Evolutionary conservation across 176 grass and related monocot genomes (phyloP), one percentile per base, ranked within the genome.

Genomic region (Oryza longistaminata): DNA sequence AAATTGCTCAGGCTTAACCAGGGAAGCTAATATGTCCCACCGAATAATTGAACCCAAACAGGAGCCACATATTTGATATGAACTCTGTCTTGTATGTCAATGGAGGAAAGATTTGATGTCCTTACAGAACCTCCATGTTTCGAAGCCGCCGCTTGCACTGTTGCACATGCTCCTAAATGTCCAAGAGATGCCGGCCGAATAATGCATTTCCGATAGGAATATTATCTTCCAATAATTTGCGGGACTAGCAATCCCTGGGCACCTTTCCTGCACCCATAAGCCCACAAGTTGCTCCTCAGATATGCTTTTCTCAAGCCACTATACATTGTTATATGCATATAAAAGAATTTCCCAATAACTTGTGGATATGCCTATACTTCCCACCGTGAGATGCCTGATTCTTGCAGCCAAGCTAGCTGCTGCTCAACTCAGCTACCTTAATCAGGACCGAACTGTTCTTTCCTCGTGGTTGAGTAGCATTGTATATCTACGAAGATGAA

Each of bases 201-300:
- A 83, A 55, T 73, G 74, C 42, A 55, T 78, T 83, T 74, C 13
- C 1, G 55, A 78, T 81, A 76, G 82, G 80, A 77, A 89, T 94
- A 91, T 46, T 71, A 61, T 82, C 76, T 84, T 80, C 29, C 44
- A 88, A 84, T 94, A 84, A 91, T 89, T 82, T 77, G 4, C 53
- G 40, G 17, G 55, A 75, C 46, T 80, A 48, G 77, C 25, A 90
- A 70, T 81, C 75, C 79, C 37, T 62, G 61, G 49, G 64, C 21
- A 81, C 48, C 64, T 34, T 48, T 68, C 34, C 70, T 34, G 24
- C 22, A 75, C 46, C 70, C 52, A 65, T 71, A 62, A 50, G 22
- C 66, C 39, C 42, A 70, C 39, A 83, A 82, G 26, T 69, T 81
- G 71, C 3, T 35, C 17, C 35, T 21, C 40, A 70, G 14, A 66